Conservation (phyloP, 2,329 filamentous ascomycete species). For the Orbilia quercus region DNA sequence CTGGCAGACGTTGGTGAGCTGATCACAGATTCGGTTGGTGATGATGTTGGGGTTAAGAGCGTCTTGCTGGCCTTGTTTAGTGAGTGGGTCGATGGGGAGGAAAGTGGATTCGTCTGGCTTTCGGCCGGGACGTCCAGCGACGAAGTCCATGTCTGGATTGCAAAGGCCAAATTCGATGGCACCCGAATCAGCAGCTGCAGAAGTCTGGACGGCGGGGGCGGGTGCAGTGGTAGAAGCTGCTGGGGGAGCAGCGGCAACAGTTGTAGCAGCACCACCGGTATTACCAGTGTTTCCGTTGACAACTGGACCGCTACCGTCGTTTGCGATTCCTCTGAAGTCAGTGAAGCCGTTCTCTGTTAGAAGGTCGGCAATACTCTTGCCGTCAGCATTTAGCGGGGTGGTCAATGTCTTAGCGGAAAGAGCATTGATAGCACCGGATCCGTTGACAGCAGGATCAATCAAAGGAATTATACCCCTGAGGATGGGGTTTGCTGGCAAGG, state of each 20-base stretch:
- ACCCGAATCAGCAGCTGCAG: conserved; percentile 25
- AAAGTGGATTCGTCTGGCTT: conserved; percentile 73
- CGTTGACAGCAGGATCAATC: conserved; percentile 73
- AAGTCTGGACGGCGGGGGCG: conserved; percentile 42
- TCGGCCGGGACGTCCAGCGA: conserved; percentile 68
- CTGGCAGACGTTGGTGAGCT: conserved; percentile 74
- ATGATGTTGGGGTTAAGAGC: conserved; percentile 79
- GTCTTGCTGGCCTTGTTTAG: conserved; percentile 74
- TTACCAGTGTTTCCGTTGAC: conserved; percentile 35
- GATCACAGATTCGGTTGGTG: conserved; percentile 77
- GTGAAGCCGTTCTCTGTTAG: conserved; percentile 72
- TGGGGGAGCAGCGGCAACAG: conserved; percentile 19
- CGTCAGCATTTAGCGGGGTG: conserved; percentile 70
- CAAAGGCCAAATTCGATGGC: conserved; percentile 40
- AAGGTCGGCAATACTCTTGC: conserved; percentile 75
- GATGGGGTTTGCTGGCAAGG: conserved; percentile 71
- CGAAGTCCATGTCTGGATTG: conserved; percentile 69
- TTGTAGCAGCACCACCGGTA: conserved; percentile 19
- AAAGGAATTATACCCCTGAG: conserved; percentile 76
- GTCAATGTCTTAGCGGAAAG: conserved; percentile 69
- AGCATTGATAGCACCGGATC: conserved; percentile 71
- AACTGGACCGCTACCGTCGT: conserved; percentile 55
- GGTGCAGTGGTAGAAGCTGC: conserved; percentile 15
- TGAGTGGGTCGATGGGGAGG: conserved; percentile 66
- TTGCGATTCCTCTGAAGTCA: conserved; percentile 67